Evolutionary conservation across 345 rosid species (phyloP).

Genomic region (Citrus sinensis): DNA sequence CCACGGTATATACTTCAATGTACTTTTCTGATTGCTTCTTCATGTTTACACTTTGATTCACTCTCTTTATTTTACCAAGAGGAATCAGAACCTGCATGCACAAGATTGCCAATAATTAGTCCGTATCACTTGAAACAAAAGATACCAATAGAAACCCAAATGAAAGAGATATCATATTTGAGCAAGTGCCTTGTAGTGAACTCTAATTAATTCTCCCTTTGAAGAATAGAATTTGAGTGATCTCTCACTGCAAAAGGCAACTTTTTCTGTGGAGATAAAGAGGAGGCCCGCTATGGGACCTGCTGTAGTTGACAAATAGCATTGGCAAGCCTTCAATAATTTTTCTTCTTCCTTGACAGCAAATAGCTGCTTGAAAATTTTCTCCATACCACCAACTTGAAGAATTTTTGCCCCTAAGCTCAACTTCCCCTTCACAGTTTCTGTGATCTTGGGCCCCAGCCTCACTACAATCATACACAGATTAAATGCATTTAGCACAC

Average conservation of each 20-base stretch:
- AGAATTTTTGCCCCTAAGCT: constrained; percentile 43
- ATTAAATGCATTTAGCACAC: not conserved
- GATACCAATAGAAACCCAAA: too few species aligned
- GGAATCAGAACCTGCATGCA: constrained; percentile 53
- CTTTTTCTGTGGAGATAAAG: constrained; percentile 38
- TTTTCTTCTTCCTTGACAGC: constrained; percentile 35
- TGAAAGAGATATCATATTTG: not conserved
- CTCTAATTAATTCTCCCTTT: constrained; percentile 27
- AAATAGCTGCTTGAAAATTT: constrained; percentile 40
- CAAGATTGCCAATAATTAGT: not conserved
- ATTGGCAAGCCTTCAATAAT: constrained; percentile 42
- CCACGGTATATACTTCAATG: constrained; percentile 60
- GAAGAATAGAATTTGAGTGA: constrained; percentile 34
- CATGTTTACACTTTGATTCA: constrained; percentile 45
- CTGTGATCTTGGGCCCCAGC: constrained; percentile 34
- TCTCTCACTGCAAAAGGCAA: constrained; percentile 51
- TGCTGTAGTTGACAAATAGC: constrained; percentile 44
- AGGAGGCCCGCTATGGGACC: constrained; percentile 57
- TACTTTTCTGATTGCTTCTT: constrained; percentile 73
- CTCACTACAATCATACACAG: constrained; percentile 29
- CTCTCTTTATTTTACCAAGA: constrained; percentile 46
- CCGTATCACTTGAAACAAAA: too few species aligned
- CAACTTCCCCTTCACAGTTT: constrained; percentile 48
- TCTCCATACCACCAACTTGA: constrained; percentile 41
- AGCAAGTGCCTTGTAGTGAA: constrained; percentile 34